A percentile compares a stretch with the other conserved stretches of the same genome.
phyloP scores from a whole-genome alignment of 2,329 filamentous ascomycete species.

The Penicillium sp. region DNA sequence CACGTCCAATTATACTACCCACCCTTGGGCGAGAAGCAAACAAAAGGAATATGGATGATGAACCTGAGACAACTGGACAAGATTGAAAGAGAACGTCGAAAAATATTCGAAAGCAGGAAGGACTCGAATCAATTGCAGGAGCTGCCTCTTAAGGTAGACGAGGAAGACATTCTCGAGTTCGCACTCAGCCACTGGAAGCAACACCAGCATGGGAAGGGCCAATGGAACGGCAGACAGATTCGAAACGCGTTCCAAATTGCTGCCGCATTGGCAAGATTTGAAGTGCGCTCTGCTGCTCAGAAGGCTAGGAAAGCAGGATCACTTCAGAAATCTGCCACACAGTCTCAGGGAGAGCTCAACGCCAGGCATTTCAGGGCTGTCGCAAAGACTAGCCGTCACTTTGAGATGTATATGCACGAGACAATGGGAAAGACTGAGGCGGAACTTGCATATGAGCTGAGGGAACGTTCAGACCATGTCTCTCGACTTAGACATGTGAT shows the following conservation, averaged over 20 bases:
- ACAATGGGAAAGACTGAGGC: no score
- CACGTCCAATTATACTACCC: slow-evolving; percentile 9
- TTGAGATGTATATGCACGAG: neutral
- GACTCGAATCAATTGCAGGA: no score
- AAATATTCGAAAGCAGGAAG: no score
- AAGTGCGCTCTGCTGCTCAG: neutral
- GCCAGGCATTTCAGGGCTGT: slow-evolving; percentile 3
- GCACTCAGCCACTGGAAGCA: no score
- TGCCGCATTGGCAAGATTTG: neutral
- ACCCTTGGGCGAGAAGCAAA: neutral
- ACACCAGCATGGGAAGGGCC: no score
- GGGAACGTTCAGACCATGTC: no score
- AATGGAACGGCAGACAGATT: slow-evolving; percentile 5
- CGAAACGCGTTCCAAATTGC: slow-evolving; percentile 8
- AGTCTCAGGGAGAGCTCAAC: neutral
- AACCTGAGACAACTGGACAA: neutral
- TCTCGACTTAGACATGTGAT: no score
- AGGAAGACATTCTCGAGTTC: no score
- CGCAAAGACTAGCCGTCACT: slow-evolving; percentile 3
- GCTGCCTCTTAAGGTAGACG: no score
- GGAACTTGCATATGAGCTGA: no score
- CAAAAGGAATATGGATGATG: slow-evolving; percentile 4
- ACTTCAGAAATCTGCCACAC: neutral
- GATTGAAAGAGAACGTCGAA: no score
- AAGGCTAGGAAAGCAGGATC: neutral